Conservation (phyloP, 768 basidiomycete genomes). For the Calvatia gigantea region DNA sequence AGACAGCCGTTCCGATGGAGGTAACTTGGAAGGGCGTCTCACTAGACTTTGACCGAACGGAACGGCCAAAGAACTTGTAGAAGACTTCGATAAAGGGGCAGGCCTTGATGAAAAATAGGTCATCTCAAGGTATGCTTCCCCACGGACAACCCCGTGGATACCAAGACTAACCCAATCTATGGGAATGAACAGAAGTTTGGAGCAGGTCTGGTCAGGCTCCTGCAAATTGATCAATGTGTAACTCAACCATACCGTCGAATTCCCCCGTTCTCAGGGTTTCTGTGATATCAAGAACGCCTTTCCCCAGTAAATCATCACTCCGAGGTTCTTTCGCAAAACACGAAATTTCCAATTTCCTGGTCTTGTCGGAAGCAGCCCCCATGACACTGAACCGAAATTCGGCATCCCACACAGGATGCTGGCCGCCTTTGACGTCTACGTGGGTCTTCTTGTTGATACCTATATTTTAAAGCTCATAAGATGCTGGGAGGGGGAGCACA, state of each 20-base stretch:
- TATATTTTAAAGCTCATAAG: constrained; percentile 17
- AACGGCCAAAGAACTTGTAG: constrained; percentile 12
- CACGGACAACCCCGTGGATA: constrained; percentile 55
- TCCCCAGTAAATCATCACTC: constrained; percentile 75
- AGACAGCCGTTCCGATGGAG: constrained; percentile 46
- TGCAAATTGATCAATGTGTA: not conserved
- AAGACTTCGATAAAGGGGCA: constrained; percentile 33
- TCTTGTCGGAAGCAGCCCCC: constrained; percentile 50
- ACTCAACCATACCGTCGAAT: constrained; percentile 74
- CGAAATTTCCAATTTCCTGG: constrained; percentile 63
- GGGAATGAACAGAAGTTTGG: not conserved
- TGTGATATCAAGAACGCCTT: constrained; percentile 69
- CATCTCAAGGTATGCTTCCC: constrained; percentile 90
- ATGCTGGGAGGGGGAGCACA: not conserved
- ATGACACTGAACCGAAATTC: constrained; percentile 78
- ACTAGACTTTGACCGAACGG: constrained; percentile 26
- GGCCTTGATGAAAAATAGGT: constrained; percentile 82
- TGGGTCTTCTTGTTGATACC: constrained; percentile 66
- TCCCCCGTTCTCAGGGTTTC: constrained; percentile 83
- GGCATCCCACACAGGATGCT: constrained; percentile 91
- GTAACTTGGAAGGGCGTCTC: constrained; percentile 52
- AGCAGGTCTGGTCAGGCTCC: not conserved
- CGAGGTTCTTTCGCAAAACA: constrained; percentile 79
- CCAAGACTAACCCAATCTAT: constrained; percentile 34
- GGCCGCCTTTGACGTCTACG: constrained; percentile 82